A percentile compares a stretch with the other conserved stretches of the same genome.
Conservation (phyloP, 306 rosid genomes). For the Acacia confusa region DNA sequence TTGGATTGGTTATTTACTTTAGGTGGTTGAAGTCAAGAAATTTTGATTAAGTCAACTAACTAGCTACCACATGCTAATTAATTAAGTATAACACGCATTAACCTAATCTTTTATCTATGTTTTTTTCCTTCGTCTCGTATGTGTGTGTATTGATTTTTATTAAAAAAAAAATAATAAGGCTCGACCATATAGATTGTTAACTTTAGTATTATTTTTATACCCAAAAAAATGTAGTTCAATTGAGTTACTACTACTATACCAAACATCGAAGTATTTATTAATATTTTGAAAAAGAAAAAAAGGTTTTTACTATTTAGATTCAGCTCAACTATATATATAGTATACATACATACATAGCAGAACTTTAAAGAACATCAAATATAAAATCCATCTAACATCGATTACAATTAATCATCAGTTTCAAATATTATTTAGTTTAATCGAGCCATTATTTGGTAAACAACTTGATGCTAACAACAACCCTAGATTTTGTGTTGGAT, state of each 20-base stretch:
- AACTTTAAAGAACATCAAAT: neutral
- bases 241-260: neutral
- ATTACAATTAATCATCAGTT: neutral
- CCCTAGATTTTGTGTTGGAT: neutral
- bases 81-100: neutral
- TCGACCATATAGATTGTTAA: neutral
- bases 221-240: neutral
- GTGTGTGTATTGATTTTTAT: neutral
- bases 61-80: neutral
- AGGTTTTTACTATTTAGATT: neutral
- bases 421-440: neutral
- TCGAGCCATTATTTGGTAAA: neutral
- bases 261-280: neutral
- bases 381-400: neutral
- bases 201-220: neutral
- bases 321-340: neutral
- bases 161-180: neutral
- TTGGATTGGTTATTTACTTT: neutral
- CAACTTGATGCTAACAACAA: neutral
- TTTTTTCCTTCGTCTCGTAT: neutral
- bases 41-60: conserved; percentile 1
- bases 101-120: neutral
- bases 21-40: neutral
- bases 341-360: neutral
- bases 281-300: too few relatives aligned